Base-by-base conservation (phyloP, 345 rosid species). In the Populus ilicifolia region DNA sequence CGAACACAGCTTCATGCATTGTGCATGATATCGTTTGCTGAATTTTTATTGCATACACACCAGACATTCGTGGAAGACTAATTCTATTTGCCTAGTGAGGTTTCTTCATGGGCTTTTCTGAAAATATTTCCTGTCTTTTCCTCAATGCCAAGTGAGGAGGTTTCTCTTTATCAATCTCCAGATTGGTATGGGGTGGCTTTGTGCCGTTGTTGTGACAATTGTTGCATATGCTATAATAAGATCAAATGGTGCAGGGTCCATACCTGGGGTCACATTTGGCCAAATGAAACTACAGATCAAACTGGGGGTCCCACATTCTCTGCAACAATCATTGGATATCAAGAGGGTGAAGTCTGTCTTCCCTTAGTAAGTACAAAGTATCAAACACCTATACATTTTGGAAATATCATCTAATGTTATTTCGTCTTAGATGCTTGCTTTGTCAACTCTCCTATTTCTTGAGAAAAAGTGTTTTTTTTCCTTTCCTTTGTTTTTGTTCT, bases 201-300 rank as follows among this genome's bases (percentile, higher is more conserved):
- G 52, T 75, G 65, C 36, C 21, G 80, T 67, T 54, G 36, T 36
- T 27, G 11, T 75, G 66, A 33, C 59, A 67, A 29, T 70, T 74
- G 72, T 38, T 71, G 41, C 13, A 4, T 39, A 74, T 41, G 36
- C 61, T 44, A 12, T 68, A 17, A 73, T 72, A 63, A 63, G 56
- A 70, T 16, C 52, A 71, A 30, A 67, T 69, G 59, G 69, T 81
- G 69, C 92, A 94, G 98, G 98, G 69, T 90, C 99, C 25, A 90
- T 93, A 76, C 97, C 97, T 41, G 99, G 99, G 65, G 90, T 93
- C 77, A 66, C 97, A 52, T 89, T 88, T 82, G 98, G 79, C 64
- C 91, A 95, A 82, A 90, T 95, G 99, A 95, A 95, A 82, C 85
- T 93, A 36, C 83, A 84, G 83, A 88, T 95, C 81, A 95, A 91